Percentiles rank a stretch among this genome's conserved stretches.
Evolutionary conservation across 2,329 filamentous ascomycete species (phyloP).

Genomic region (Sclerotinia glacialis): DNA sequence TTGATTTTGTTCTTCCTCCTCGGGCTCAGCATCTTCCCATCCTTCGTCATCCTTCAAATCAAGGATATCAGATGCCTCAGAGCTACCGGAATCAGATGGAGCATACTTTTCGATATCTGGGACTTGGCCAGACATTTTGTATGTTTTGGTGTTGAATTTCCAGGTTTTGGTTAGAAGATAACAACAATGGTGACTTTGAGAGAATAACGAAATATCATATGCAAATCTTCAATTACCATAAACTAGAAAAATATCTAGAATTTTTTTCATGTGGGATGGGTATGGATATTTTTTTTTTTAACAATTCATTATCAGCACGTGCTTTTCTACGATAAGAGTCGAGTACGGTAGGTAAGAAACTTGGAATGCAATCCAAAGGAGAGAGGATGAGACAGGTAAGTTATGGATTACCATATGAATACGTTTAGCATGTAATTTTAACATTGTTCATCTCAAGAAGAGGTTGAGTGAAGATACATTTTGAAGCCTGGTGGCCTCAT

Average conservation of each 20-base stretch:
- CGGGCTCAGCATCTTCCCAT: slow-evolving; percentile 60
- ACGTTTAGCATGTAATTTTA: background rate
- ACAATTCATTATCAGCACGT: slow-evolving; percentile 11
- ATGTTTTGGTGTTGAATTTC: background rate
- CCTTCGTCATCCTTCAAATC: slow-evolving; percentile 47
- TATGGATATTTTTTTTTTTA: slow-evolving; percentile 4
- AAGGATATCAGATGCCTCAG: slow-evolving; percentile 44
- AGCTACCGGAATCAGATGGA: slow-evolving; percentile 41
- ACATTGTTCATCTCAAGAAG: background rate
- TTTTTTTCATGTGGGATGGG: slow-evolving; percentile 13
- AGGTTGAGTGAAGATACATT: background rate
- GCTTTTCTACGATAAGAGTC: background rate
- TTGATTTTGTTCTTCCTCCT: slow-evolving; percentile 56
- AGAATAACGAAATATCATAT: background rate
- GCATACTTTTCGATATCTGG: slow-evolving; percentile 27
- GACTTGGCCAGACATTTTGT: slow-evolving; percentile 29
- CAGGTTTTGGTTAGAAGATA: background rate
- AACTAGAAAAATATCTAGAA: background rate
- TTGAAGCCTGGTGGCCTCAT: background rate
- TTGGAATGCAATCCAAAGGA: background rate
- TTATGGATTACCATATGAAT: background rate
- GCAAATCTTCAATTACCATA: background rate
- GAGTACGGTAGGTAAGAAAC: background rate
- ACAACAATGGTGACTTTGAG: background rate
- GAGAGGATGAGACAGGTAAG: background rate